phyloP scores from a whole-genome alignment of 768 basidiomycete genomes.

The Cystofilobasidium bisporidii region DNA sequence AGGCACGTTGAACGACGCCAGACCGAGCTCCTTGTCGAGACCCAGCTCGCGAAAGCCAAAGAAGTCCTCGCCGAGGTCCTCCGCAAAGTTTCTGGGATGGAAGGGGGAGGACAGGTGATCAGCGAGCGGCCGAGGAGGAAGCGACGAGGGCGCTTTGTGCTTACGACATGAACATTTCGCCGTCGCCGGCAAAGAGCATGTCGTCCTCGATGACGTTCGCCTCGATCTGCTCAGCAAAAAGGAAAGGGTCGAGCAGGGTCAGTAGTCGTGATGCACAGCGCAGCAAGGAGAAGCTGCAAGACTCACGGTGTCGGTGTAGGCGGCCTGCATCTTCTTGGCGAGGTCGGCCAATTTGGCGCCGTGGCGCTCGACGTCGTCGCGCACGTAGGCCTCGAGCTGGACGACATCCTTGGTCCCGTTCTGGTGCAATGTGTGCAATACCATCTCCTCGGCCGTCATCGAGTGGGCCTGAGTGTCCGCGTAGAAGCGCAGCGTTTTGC shows the following conservation, averaged over 20 bases:
- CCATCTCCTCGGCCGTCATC: slow-evolving; percentile 90
- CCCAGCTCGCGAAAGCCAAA: slow-evolving; percentile 79
- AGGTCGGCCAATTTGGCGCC: slow-evolving; percentile 65
- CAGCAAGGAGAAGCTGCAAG: not conserved
- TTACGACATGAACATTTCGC: slow-evolving; percentile 57
- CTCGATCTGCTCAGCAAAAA: not conserved
- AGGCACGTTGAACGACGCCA: slow-evolving; percentile 68
- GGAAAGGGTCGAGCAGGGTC: not conserved
- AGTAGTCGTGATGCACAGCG: not conserved
- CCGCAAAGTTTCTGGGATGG: slow-evolving; percentile 61
- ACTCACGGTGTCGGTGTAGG: slow-evolving; percentile 19
- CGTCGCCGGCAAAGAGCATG: slow-evolving; percentile 57
- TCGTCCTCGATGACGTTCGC: slow-evolving; percentile 45
- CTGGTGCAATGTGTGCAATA: slow-evolving; percentile 81
- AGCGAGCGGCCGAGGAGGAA: too few species aligned
- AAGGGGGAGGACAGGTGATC: slow-evolving; percentile 1
- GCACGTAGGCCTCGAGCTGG: slow-evolving; percentile 76
- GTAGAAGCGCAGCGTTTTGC: slow-evolving; percentile 70
- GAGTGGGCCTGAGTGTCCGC: slow-evolving; percentile 66
- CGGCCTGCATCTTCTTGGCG: slow-evolving; percentile 67
- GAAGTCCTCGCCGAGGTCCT: slow-evolving; percentile 83
- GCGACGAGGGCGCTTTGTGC: slow-evolving; percentile 35
- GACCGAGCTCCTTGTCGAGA: slow-evolving; percentile 72
- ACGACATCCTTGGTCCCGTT: slow-evolving; percentile 67
- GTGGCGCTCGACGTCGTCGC: slow-evolving; percentile 77